Percentiles rank a stretch among this genome's conserved stretches.
Evolutionary conservation across 441 rosid species (phyloP).

Genomic region (Theobroma grandiflorum): DNA sequence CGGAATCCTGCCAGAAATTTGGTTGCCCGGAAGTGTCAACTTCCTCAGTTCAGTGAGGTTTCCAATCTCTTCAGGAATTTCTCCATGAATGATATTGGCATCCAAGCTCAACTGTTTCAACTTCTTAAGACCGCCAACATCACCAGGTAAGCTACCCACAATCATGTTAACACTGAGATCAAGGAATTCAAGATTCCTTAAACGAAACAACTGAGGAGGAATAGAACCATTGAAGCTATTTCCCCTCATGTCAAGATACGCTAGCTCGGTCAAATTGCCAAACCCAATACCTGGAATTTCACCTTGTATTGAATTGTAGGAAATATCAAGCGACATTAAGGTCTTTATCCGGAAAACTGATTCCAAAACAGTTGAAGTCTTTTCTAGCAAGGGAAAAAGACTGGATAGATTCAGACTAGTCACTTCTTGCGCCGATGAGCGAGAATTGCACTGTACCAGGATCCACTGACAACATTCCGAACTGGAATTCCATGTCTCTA

Average conservation of each 20-base stretch:
- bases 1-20: slow-evolving; percentile 38
- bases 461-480: slow-evolving; percentile 45
- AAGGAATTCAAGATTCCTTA: slow-evolving; percentile 33
- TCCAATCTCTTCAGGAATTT: slow-evolving; percentile 42
- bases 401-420: slow-evolving; percentile 18
- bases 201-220: slow-evolving; percentile 29
- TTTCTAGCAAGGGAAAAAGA: slow-evolving; percentile 21
- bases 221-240: slow-evolving; percentile 41
- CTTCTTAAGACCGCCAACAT: slow-evolving; percentile 31
- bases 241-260: slow-evolving; percentile 25
- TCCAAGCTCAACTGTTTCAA: slow-evolving; percentile 34
- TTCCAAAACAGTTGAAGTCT: slow-evolving; percentile 31
- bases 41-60: slow-evolving; percentile 26
- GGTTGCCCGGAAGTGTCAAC: slow-evolving; percentile 32
- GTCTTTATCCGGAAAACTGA: slow-evolving; percentile 35
- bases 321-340: slow-evolving; percentile 31
- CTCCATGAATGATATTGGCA: slow-evolving; percentile 32
- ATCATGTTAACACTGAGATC: slow-evolving; percentile 36
- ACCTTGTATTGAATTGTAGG: slow-evolving; percentile 32
- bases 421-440: slow-evolving; percentile 26
- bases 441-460: slow-evolving; percentile 31
- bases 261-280: slow-evolving; percentile 35
- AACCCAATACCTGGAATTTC: slow-evolving; percentile 38
- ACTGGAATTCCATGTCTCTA: slow-evolving; percentile 39
- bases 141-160: slow-evolving; percentile 20